Conservation (phyloP, 2,329 filamentous ascomycete genomes). For the Bretziella fagacearum region DNA sequence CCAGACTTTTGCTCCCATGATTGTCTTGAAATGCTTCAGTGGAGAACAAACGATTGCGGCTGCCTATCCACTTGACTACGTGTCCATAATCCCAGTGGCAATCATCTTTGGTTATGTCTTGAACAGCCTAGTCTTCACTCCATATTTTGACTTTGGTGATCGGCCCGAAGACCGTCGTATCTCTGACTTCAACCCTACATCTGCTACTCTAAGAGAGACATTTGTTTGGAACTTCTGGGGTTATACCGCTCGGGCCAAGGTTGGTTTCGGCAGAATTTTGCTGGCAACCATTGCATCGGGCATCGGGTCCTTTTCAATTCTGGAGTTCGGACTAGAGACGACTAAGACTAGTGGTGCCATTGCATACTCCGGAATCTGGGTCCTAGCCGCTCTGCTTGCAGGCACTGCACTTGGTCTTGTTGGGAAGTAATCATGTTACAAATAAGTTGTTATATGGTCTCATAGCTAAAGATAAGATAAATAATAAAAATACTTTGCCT, state of each 20-base stretch:
- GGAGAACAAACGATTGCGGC: constrained; percentile 50
- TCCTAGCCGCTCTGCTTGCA: constrained; percentile 41
- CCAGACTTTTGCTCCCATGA: constrained; percentile 50
- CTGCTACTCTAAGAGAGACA: constrained; percentile 51
- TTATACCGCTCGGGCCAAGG: constrained; percentile 43
- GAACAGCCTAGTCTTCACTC: constrained; percentile 61
- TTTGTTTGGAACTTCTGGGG: constrained; percentile 58
- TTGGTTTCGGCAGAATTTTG: constrained; percentile 46
- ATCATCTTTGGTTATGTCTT: constrained; percentile 49
- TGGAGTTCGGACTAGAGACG: constrained; percentile 48
- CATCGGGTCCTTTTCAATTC: constrained; percentile 44
- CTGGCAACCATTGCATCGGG: constrained; percentile 40
- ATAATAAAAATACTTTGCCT: too few relatives aligned
- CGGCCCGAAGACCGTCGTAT: constrained; percentile 32
- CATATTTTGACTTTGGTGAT: constrained; percentile 38
- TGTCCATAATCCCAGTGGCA: constrained; percentile 42
- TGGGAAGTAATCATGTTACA: too few relatives aligned
- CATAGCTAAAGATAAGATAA: too few relatives aligned
- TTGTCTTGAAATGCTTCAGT: constrained; percentile 61
- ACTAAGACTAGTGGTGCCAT: constrained; percentile 53
- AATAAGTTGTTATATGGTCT: too few relatives aligned
- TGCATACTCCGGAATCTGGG: constrained; percentile 61
- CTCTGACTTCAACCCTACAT: constrained; percentile 43
- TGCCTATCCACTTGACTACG: constrained; percentile 46
- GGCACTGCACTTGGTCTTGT: constrained; percentile 26